phyloP scores from a whole-genome alignment of 2,329 filamentous ascomycete species.

The Whalleya microplaca region DNA sequence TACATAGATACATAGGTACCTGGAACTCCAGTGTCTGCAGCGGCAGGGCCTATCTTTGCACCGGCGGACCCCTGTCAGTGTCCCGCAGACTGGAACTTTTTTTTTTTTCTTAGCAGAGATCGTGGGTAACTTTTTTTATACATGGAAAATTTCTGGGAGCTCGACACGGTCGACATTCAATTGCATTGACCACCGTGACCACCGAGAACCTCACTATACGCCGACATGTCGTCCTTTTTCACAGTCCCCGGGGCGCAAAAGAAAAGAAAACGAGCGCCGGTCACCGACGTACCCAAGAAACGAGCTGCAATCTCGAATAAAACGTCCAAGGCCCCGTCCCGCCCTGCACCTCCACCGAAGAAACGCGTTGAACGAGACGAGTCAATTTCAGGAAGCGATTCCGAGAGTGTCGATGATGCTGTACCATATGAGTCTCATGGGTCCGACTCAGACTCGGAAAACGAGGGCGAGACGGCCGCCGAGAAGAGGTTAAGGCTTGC shows the following conservation, averaged over 20 bases:
- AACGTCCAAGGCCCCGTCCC: slow-evolving; percentile 33
- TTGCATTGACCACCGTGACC: slow-evolving; percentile 5
- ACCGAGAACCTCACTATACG: too few relatives aligned
- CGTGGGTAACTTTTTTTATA: background rate
- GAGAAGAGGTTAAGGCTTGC: slow-evolving; percentile 86
- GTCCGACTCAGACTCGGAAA: slow-evolving; percentile 65
- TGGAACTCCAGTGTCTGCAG: too few relatives aligned
- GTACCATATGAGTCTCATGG: slow-evolving; percentile 51
- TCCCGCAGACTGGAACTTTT: slow-evolving; percentile 30
- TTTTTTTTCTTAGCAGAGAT: slow-evolving; percentile 13
- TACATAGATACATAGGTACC: too few relatives aligned
- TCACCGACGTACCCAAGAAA: slow-evolving; percentile 62
- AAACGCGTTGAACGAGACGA: slow-evolving; percentile 60
- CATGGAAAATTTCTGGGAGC: slow-evolving; percentile 21
- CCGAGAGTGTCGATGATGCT: slow-evolving; percentile 65
- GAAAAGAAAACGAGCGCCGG: slow-evolving; percentile 79
- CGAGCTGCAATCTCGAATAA: slow-evolving; percentile 54
- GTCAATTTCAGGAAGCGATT: slow-evolving; percentile 85
- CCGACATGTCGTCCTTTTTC: slow-evolving; percentile 91
- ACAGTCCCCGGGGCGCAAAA: slow-evolving; percentile 83
- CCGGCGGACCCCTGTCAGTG: slow-evolving; percentile 22
- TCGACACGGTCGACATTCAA: slow-evolving; percentile 23
- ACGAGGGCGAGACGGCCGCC: slow-evolving; percentile 84
- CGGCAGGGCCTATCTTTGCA: slow-evolving; percentile 11
- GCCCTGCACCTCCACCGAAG: slow-evolving; percentile 45